These are phyloP conservation scores for Brassica napus DNA, from an alignment of 345 rosid species.

Conservation along the genomic window Da-Ae NC_063438.1:26076001-26076500, in stretches of 20 bases:
- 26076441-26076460: conserved; percentile 53
- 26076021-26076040: not conserved
- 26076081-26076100: conserved; percentile 23
- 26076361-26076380: conserved; percentile 60
- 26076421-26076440: conserved; percentile 53
- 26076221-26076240: conserved; percentile 50
- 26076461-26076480: conserved; percentile 49
- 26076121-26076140: conserved; percentile 22
- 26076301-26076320: not conserved
- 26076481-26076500: conserved; percentile 80
- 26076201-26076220: conserved; percentile 48
- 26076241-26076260: conserved; percentile 64
- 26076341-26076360: not conserved
- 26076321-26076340: not conserved
- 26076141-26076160: conserved; percentile 66
- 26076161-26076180: conserved; percentile 84
- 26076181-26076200: conserved; percentile 79
- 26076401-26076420: conserved; percentile 65
- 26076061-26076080: not conserved
- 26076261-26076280: conserved; percentile 74
- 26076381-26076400: conserved; percentile 87
- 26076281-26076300: not conserved
- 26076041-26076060: conserved; percentile 14
- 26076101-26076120: conserved; percentile 21
- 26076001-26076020: not conserved